Base-by-base conservation (phyloP, 2,329 filamentous ascomycete genomes). In the Scedosporium apiospermum region DNA sequence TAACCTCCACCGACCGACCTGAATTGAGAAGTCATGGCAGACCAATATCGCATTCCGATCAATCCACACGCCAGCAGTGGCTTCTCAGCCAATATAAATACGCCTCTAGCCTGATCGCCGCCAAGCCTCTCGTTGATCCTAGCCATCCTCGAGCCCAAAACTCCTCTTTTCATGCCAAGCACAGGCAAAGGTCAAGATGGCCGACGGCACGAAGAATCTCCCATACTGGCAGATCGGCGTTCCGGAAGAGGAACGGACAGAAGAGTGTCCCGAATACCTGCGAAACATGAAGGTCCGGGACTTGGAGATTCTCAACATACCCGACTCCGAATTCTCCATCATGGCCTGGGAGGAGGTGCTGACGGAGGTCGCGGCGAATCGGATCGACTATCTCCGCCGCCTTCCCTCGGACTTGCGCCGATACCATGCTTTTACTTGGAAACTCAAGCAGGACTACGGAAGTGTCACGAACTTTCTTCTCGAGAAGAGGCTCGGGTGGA, bases 171-270 rank as follows among this genome's bases (percentile, higher is more conserved):
- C 18, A 16, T 23, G 10, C 12, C 5, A 14, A 55, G 7, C 51
- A 23, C 18, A 14, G 12, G 12, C 1, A 55, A 23, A 18, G 21
- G 21, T 3, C 51, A 55, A 23, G 6, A 55, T 55, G 51, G 51
- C 18, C 4, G 23, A 30, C 18, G 12, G 10, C 51, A 55, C 51
- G 7, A 49, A 49, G 16, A 27, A 60, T 27, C 59, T 77, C 67
- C 87, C 88, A 0, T 96, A 88, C 77, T 96, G 92, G 92, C 88
- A 93, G 65, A 81, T 89, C 74, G 96, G 96, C 73, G 77, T 96
- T 16, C 85, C 89, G 0, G 74, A 77, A 42, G 72, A 78, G 27
- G 75, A 88, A 65, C 84, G 87, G 71, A 85, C 87, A 0, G 68
- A 74, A 2, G 78, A 86, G 61, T 96, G 92, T 70, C 93, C 93